Percentiles rank a stretch among this genome's conserved stretches.
These are phyloP conservation scores for Hypoxylon fuscum DNA, from an alignment of 495 filamentous ascomycete genomes.

Conservation along the genomic window DNA sequence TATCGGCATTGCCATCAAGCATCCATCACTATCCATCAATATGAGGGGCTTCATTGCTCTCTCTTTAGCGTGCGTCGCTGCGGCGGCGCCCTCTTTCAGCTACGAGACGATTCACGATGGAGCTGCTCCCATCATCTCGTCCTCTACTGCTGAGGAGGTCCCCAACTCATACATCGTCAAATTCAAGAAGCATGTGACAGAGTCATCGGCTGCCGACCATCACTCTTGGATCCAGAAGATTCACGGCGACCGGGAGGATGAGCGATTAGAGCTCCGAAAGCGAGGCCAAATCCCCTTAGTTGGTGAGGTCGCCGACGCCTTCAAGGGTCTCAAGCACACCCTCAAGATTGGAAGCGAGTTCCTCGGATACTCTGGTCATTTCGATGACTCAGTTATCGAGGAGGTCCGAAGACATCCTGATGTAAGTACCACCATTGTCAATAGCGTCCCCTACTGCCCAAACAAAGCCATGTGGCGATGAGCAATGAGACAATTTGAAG, in stretches of 20 bases:
- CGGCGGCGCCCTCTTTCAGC: slow-evolving; percentile 77
- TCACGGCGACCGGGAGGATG: slow-evolving; percentile 66
- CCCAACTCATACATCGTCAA: slow-evolving; percentile 96
- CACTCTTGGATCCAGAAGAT: slow-evolving; percentile 93
- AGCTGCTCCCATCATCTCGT: slow-evolving; percentile 87
- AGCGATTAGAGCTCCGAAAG: slow-evolving; percentile 85
- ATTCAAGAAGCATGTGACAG: slow-evolving; percentile 93
- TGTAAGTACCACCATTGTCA: slow-evolving; percentile 66
- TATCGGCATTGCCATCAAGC: too few species aligned
- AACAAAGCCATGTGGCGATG: neutral
- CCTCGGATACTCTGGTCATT: slow-evolving; percentile 94
- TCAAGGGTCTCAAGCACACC: slow-evolving; percentile 91
- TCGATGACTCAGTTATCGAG: slow-evolving; percentile 91
- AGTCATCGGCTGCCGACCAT: slow-evolving; percentile 73
- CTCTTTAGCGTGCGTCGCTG: slow-evolving; percentile 70
- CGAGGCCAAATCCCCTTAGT: slow-evolving; percentile 78
- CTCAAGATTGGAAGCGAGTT: slow-evolving; percentile 87
- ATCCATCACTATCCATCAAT: slow-evolving; percentile 49
- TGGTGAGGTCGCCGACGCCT: slow-evolving; percentile 73
- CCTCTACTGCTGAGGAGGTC: slow-evolving; percentile 74
- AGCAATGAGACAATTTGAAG: slow-evolving; percentile 3
- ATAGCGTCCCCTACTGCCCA: neutral
- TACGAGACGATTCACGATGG: slow-evolving; percentile 84
- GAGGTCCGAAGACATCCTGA: slow-evolving; percentile 95
- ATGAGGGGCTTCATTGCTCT: slow-evolving; percentile 81